Evolutionary conservation across 2,329 filamentous ascomycete genomes (phyloP), one percentile per base, ranked within the genome.

Genomic region (Talaromyces sp.): DNA sequence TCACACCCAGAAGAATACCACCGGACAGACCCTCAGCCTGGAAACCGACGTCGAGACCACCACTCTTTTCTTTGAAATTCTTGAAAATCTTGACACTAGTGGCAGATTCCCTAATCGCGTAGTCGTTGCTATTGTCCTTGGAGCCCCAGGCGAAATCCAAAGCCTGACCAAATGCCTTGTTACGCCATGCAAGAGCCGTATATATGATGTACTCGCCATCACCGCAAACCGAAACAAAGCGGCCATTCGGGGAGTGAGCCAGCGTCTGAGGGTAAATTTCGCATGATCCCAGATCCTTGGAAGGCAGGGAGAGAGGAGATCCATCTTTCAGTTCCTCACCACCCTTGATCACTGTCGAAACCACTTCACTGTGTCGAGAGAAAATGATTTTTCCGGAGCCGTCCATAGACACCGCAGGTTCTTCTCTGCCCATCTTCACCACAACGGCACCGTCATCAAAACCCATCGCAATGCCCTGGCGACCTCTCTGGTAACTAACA

Each of bases 151-250:
- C 93, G 74, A 99, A 99, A 77, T 99, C 95, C 57, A 98, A 80
- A 7, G 93, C 95, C 46, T 91, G 93, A 24, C 95, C 95, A 70
- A 99, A 99, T 3, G 92, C 92, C 80, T 98, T 97, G 78, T 99
- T 98, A 73, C 95, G 88, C 85, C 96, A 96, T 3, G 93, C 93
- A 61, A 98, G 84, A 59, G 95, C 93, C 29, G 95, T 98, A 80
- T 98, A 98, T 70, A 98, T 96, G 74, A 98, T 98, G 79, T 97
- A 99, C 77, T 99, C 95, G 64, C 95, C 95, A 73, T 99, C 95
- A 66, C 95, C 95, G 66, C 93, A 98, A 2, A 93, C 88, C 19
- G 89, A 89, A 55, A 95, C 90, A 67, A 95, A 95, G 63, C 92
- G 87, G 56, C 92, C 92, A 68, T 99, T 99, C 38, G 95, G 91